A percentile compares a stretch with the other conserved stretches of the same genome.
Evolutionary conservation across 441 rosid genomes (phyloP).

Genomic region (Eruca vesicaria): DNA sequence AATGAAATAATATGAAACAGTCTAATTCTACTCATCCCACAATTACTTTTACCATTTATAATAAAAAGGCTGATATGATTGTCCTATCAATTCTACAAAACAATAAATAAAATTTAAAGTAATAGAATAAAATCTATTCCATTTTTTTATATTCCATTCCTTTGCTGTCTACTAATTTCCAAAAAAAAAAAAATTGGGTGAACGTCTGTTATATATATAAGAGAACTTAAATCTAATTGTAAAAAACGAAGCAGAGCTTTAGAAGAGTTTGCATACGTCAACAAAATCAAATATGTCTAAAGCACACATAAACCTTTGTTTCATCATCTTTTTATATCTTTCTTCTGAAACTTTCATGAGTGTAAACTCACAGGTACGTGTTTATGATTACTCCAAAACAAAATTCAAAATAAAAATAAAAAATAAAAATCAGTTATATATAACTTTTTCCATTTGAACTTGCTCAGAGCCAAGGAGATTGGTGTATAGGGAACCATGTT

Average conservation of each 20-base stretch:
- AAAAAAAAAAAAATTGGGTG: neutral
- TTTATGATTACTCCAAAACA: neutral
- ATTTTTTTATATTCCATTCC: neutral
- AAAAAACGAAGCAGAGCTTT: neutral
- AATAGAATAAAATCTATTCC: neutral
- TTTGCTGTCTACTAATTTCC: neutral
- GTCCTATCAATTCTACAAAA: neutral
- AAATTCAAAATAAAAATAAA: neutral
- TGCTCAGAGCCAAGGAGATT: neutral
- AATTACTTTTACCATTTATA: neutral
- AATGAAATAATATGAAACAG: neutral
- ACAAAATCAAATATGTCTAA: constrained; percentile 23
- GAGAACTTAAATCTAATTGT: neutral
- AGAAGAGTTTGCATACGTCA: neutral
- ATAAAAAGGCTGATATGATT: neutral
- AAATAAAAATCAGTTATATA: neutral
- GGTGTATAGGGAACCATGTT: constrained; percentile 27
- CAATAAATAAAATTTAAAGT: neutral
- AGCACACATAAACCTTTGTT: constrained; percentile 7
- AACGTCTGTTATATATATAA: neutral
- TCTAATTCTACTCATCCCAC: neutral
- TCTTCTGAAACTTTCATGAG: constrained; percentile 2
- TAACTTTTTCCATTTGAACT: neutral
- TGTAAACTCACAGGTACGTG: constrained; percentile 7
- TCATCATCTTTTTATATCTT: constrained; percentile 21